Base-by-base conservation (phyloP, 352 stramenopile species). In the Aphanomyces astaci region DNA sequence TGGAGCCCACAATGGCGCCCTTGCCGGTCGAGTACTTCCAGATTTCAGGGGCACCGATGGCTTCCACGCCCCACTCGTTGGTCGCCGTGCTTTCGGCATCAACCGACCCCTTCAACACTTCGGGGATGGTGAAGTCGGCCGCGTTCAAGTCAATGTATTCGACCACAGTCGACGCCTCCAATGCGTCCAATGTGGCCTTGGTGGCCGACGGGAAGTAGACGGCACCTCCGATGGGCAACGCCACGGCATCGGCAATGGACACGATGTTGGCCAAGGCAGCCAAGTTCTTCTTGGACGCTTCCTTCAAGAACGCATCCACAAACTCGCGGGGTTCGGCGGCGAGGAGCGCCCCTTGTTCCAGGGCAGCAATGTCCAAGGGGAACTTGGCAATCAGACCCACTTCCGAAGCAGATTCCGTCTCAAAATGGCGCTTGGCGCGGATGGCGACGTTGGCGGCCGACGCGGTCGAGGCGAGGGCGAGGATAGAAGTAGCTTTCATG, bases 11-110 rank as follows among this genome's bases (percentile, higher is more conserved):
- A 22, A 73, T 33, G 28, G 53, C 30, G 39, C 57, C 36, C 9
- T 68, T 24, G 17, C 67, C 67, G 4, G 3, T 67, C 10, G 31
- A 55, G 24, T 32, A 32, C 31, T 64, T 51, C 67, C 67, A 73
- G 5, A 52, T 32, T 4, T 73, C n/a, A 3, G 62, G 39, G 3
- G 67, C 67, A 0, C 33, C 30, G 30, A 73, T 62, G 25, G 48
- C 46, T 11, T 65, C 33, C n/a, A 73, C 39, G n/a, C 67, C 67
- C 67, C 60, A 71, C 31, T 71, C n/a, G 39, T 55, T 57, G 11
- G n/a, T 39, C 3, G 33, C 43, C n/a, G 54, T n/a, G n/a, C n/a
- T n/a, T n/a, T n/a, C n/a, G n/a, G n/a, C n/a, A n/a, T 17, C 19
- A 28, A 13, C 9, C 17, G 28, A 17, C 13, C 48, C 9, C 13